Percentiles rank a stretch among this genome's conserved stretches.
Evolutionary conservation across 164 flowering plant species (phyloP).

Genomic region (Piper longum): DNA sequence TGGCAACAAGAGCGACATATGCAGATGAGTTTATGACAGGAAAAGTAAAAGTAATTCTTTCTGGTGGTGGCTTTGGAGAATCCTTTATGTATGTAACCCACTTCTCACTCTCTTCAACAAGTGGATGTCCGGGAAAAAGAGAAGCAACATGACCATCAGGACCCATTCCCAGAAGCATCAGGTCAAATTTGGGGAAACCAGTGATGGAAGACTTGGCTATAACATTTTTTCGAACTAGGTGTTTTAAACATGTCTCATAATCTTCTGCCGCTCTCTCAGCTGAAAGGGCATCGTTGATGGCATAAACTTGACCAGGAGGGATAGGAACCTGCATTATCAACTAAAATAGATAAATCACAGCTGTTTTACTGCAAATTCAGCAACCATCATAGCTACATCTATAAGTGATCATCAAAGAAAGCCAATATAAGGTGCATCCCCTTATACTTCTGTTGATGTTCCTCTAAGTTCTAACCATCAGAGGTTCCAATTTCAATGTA

Average conservation of each 20-base stretch:
- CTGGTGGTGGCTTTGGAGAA: slow-evolving; percentile 78
- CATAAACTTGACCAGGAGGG: slow-evolving; percentile 48
- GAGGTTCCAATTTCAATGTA: no score
- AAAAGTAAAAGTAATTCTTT: slow-evolving; percentile 63
- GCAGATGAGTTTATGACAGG: slow-evolving; percentile 71
- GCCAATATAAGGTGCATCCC: no score
- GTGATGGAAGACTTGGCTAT: slow-evolving; percentile 21
- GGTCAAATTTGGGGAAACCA: slow-evolving; percentile 74
- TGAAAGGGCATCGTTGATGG: slow-evolving; percentile 60
- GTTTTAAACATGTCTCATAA: slow-evolving; percentile 48
- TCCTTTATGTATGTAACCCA: slow-evolving; percentile 69
- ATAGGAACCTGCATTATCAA: slow-evolving; percentile 38
- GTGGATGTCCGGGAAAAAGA: slow-evolving; percentile 68
- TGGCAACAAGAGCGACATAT: slow-evolving; percentile 15
- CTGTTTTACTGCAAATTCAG: no score
- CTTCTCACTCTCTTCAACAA: slow-evolving; percentile 39
- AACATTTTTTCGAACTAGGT: slow-evolving; percentile 27
- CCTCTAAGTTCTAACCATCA: no score
- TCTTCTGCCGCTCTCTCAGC: slow-evolving; percentile 82
- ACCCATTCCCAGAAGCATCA: slow-evolving; percentile 75
- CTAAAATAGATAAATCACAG: no score
- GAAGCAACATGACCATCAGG: slow-evolving; percentile 87
- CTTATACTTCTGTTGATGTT: no score
- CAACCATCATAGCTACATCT: no score
- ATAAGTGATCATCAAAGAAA: no score